Evolutionary conservation across 805 yeast species (phyloP), one percentile per base, ranked within the genome.

Genomic region (Saccharomycopsis sp.): DNA sequence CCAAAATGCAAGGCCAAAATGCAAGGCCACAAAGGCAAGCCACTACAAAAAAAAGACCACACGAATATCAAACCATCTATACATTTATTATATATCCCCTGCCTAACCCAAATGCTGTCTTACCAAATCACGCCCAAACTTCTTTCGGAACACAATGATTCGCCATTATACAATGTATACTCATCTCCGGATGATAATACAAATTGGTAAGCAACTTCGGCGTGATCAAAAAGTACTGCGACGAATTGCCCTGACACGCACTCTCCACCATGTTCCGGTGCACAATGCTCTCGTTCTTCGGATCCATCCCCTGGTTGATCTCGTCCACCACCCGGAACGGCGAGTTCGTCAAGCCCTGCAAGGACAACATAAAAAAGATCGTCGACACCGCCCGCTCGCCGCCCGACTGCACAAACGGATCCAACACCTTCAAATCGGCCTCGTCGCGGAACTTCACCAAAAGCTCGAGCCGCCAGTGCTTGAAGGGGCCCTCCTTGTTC

Each of bases 241-340:
- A 83, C 0, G 80, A 70, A 61, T 77, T 64, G 1, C 65, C 60
- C 2, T 73, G 71, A 67, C 97, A 89, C 0, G 97, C 92, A 52
- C 87, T 84, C 57, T 87, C 83, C 1, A 92, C 97, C 78, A 94
- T 84, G 61, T 89, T 81, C 61, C 81, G 80, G 68, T 92, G 97
- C 1, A 94, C 91, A 73, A 82, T 77, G 61, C 91, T 81, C 70
- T 94, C 99, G 67, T 94, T 94, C 60, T 81, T 81, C 12, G 95
- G 87, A 72, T 94, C 99, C 98, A 94, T 91, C 64, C 99, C 99
- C 73, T 94, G 99, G 69, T 94, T 94, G 62, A 94, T 95, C 75
- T 94, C 99, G 72, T 94, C 99, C 5, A 94, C 97, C 2, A 92
- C 91, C 67, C 98, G 77, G 67, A 94, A 90, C 8, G 99, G 98